Evolutionary conservation across 129 eudicot species (phyloP).

Genomic region (Pulicaria dysenterica): DNA sequence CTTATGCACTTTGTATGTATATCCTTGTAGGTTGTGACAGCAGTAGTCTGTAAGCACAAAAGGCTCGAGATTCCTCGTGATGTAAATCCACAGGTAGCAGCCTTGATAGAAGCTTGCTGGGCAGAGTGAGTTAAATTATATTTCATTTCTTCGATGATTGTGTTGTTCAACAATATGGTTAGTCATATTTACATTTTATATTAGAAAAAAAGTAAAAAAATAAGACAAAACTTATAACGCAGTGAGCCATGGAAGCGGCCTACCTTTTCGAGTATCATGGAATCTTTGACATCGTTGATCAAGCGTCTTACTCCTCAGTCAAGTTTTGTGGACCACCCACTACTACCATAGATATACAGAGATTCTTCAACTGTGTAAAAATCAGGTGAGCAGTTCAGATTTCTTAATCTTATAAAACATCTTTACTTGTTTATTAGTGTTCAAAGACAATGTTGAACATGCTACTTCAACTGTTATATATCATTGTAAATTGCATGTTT

Average conservation of each 20-base stretch:
- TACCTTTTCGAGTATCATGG: constrained; percentile 76
- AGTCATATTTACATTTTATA: background rate
- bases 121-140: constrained; percentile 60
- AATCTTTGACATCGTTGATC: constrained; percentile 58
- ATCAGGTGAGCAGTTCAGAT: too few species aligned
- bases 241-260: constrained; percentile 93
- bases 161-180: background rate
- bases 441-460: too few species aligned
- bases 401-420: too few species aligned
- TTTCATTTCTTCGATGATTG: background rate
- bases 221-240: constrained; percentile 12
- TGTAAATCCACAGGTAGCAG: constrained; percentile 71
- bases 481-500: too few species aligned
- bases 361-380: too few species aligned
- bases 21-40: constrained; percentile 70
- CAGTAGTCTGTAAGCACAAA: constrained; percentile 71
- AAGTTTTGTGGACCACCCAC: too few species aligned
- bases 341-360: too few species aligned
- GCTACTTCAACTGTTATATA: too few species aligned
- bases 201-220: too few species aligned
- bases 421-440: too few species aligned
- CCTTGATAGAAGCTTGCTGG: constrained; percentile 91
- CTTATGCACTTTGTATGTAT: background rate
- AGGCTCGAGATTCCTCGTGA: constrained; percentile 77
- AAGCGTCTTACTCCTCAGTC: constrained; percentile 7